Conservation (phyloP, 192 early-diverging fungal genomes). For the Coemansia sp. region DNA sequence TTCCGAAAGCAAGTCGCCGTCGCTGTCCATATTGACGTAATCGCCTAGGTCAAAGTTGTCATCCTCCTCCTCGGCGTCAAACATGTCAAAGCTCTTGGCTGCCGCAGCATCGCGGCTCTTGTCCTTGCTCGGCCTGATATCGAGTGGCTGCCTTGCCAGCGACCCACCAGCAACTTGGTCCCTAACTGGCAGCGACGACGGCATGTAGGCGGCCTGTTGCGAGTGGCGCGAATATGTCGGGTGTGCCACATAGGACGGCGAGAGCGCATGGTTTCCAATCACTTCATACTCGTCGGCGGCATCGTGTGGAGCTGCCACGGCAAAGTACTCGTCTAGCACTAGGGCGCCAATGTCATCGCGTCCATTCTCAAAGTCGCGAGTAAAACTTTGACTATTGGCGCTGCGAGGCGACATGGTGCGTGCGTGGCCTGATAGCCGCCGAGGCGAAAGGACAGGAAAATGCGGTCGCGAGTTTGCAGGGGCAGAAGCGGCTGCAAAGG, state of each 20-base stretch:
- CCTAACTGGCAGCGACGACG: not conserved
- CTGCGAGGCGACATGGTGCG: conserved; percentile 13
- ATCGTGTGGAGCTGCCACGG: conserved; percentile 30
- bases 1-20: conserved; percentile 16
- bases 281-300: conserved; percentile 46
- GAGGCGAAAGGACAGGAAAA: conserved; percentile 1
- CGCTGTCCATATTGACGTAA: conserved; percentile 37
- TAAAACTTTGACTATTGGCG: conserved; percentile 25
- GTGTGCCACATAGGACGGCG: conserved; percentile 38
- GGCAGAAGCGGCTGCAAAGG: conserved; percentile 24
- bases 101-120: conserved; percentile 2
- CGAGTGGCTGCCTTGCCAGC: conserved; percentile 15
- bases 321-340: conserved; percentile 46
- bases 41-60: conserved; percentile 34
- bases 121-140: conserved; percentile 19
- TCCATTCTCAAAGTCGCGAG: conserved; percentile 45
- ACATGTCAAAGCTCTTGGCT: not conserved
- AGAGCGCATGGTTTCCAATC: conserved; percentile 33
- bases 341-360: conserved; percentile 40
- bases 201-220: not conserved
- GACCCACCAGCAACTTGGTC: not conserved
- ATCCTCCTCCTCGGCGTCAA: conserved; percentile 22
- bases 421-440: conserved; percentile 8
- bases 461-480: not conserved
- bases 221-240: conserved; percentile 32